Evolutionary conservation across 106 monocot species (phyloP).

Genomic region (Cymbidium sinense): DNA sequence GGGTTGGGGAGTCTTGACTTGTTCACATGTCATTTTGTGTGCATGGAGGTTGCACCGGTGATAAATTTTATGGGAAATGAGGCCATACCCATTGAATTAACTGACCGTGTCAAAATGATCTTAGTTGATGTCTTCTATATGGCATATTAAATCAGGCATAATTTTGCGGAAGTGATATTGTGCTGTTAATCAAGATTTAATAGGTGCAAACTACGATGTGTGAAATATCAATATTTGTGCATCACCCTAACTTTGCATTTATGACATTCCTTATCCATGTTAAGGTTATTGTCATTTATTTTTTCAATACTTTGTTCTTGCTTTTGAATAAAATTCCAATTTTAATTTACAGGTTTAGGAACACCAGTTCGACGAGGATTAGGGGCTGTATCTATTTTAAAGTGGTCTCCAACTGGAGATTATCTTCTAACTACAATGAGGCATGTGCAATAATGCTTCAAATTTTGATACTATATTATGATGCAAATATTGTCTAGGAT

Average conservation of each 20-base stretch:
- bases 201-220: background rate
- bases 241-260: background rate
- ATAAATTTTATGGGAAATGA: background rate
- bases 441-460: slow-evolving; percentile 27
- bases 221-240: background rate
- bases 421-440: slow-evolving; percentile 87
- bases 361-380: slow-evolving; percentile 92
- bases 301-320: background rate
- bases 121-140: background rate
- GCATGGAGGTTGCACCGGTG: too few relatives aligned
- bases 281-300: background rate
- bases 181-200: background rate
- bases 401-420: slow-evolving; percentile 92
- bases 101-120: background rate
- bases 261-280: background rate
- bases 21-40: too few relatives aligned
- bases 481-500: background rate
- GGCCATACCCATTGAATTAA: background rate
- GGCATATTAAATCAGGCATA: background rate
- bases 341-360: slow-evolving; percentile 45
- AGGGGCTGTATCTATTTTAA: slow-evolving; percentile 65
- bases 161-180: background rate
- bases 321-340: background rate
- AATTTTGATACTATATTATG: background rate
- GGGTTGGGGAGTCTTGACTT: too few relatives aligned